phyloP scores from a whole-genome alignment of 768 basidiomycete genomes.

The Lanmaoa pseudosensibilis region DNA sequence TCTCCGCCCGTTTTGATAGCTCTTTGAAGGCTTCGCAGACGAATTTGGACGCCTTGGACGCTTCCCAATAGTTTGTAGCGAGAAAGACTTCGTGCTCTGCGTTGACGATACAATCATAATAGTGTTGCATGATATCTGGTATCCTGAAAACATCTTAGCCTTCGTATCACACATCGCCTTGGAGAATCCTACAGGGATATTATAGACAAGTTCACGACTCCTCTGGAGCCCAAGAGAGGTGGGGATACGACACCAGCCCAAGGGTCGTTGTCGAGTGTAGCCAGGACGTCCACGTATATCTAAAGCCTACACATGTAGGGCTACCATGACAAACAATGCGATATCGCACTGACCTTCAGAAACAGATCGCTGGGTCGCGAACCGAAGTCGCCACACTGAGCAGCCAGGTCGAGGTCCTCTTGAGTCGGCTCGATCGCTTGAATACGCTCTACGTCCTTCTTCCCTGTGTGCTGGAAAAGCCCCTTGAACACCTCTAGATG shows the following conservation, averaged over 20 bases:
- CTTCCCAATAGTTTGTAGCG: constrained; percentile 64
- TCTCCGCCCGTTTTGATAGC: constrained; percentile 48
- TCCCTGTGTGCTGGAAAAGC: constrained; percentile 19
- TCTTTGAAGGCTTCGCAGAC: constrained; percentile 53
- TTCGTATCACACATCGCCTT: background rate
- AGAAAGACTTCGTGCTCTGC: constrained; percentile 66
- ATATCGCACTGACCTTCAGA: constrained; percentile 45
- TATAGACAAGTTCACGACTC: constrained; percentile 61
- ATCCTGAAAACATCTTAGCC: constrained; percentile 39
- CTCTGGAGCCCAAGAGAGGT: constrained; percentile 58
- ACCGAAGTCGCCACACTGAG: constrained; percentile 53
- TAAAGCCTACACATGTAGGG: constrained; percentile 20
- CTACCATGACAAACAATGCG: background rate
- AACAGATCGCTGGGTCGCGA: constrained; percentile 57
- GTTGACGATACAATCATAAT: constrained; percentile 57
- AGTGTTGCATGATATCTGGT: constrained; percentile 74
- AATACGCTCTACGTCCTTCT: constrained; percentile 20
- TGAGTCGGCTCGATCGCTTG: constrained; percentile 29
- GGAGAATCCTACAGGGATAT: constrained; percentile 48
- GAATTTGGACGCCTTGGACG: constrained; percentile 49
- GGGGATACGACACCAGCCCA: constrained; percentile 60
- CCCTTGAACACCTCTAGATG: constrained; percentile 21
- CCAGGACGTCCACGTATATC: constrained; percentile 65
- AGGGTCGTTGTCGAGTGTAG: constrained; percentile 54
- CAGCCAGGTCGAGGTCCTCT: constrained; percentile 48